Conservation (phyloP, 257 asterid genomes). For the Solanum virginianum region DNA sequence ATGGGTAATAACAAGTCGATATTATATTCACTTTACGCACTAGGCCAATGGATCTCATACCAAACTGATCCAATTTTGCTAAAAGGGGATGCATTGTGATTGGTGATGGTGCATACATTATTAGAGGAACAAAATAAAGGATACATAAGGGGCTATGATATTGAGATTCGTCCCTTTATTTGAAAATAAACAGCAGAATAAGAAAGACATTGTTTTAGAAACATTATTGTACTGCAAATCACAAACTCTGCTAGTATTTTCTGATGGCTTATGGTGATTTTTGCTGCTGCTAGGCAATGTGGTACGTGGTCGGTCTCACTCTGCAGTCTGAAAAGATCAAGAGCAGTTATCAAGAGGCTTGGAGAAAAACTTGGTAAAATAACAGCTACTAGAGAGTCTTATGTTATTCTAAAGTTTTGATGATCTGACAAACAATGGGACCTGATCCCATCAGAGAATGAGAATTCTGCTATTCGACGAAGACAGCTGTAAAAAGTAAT, state of each 20-base stretch:
- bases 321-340: constrained; percentile 24
- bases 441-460: too few species aligned
- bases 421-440: too few species aligned
- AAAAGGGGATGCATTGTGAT: too few species aligned
- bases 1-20: too few species aligned
- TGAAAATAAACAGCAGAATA: neutral
- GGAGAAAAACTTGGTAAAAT: constrained; percentile 18
- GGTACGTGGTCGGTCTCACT: neutral
- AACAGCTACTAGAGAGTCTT: constrained; percentile 33
- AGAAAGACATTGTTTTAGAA: neutral
- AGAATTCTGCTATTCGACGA: too few species aligned
- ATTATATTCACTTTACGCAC: too few species aligned
- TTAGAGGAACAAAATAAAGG: neutral
- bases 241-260: neutral
- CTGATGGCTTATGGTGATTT: neutral
- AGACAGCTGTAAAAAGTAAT: too few species aligned
- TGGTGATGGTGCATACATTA: neutral
- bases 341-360: constrained; percentile 38
- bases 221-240: neutral
- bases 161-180: neutral
- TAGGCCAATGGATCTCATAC: too few species aligned
- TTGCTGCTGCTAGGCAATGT: neutral
- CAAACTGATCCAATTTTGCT: too few species aligned
- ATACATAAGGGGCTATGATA: neutral
- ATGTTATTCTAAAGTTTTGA: neutral